phyloP scores from a whole-genome alignment of 805 yeast genomes.

The Ogataea degrootiae region DNA sequence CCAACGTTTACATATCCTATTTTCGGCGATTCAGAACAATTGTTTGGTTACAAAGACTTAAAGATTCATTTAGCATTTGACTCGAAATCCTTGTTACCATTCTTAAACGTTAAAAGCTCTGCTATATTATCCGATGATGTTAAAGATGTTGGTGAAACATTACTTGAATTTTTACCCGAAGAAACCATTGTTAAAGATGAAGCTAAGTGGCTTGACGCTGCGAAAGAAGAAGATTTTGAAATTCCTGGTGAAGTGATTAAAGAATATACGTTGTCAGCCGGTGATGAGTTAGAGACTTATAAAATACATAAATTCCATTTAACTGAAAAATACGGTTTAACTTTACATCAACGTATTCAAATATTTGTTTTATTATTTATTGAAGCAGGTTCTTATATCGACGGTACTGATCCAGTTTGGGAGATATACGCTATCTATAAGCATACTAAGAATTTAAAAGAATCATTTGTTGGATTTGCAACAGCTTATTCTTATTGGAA shows the following conservation, averaged over 20 bases:
- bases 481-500: constrained; percentile 84
- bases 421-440: constrained; percentile 57
- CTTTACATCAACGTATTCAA: constrained; percentile 66
- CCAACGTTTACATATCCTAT: constrained; percentile 90
- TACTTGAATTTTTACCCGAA: constrained; percentile 56
- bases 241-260: constrained; percentile 30
- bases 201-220: constrained; percentile 55
- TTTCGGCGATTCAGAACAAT: constrained; percentile 85
- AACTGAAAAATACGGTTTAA: constrained; percentile 36
- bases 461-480: constrained; percentile 67
- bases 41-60: constrained; percentile 77
- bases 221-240: constrained; percentile 39
- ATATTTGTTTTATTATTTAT: constrained; percentile 78
- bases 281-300: constrained; percentile 34
- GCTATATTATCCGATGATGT: constrained; percentile 51
- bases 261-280: constrained; percentile 23
- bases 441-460: constrained; percentile 22
- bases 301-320: constrained; percentile 49
- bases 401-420: constrained; percentile 73
- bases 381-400: constrained; percentile 92
- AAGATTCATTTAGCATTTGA: constrained; percentile 69
- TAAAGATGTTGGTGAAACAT: constrained; percentile 52
- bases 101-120: constrained; percentile 54
- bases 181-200: constrained; percentile 61
- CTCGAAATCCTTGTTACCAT: constrained; percentile 67